Evolutionary conservation across 176 grass and related monocot species (phyloP).

Genomic region (Saccharum spontaneum): DNA sequence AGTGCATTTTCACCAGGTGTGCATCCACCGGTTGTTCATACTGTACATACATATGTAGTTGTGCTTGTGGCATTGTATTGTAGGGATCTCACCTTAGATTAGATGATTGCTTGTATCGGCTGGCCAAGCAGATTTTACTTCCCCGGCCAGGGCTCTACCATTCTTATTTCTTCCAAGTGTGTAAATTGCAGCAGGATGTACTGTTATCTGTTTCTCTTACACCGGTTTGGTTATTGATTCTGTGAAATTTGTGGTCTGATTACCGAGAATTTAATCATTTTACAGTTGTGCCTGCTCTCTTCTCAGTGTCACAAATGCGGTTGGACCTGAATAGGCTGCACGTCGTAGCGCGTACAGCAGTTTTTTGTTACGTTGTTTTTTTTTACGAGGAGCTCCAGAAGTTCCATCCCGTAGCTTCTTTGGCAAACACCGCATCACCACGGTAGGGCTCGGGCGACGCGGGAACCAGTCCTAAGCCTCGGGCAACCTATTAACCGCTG

Average conservation of each 20-base stretch:
- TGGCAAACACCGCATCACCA: not conserved
- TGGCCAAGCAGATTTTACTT: constrained; percentile 10
- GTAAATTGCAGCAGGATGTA: constrained; percentile 3
- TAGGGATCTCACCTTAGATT: constrained; percentile 23
- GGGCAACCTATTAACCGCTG: too few relatives aligned
- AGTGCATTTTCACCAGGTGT: not conserved
- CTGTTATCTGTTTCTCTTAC: not conserved
- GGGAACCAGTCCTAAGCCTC: too few relatives aligned
- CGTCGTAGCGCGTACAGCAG: too few relatives aligned
- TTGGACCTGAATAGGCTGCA: not conserved
- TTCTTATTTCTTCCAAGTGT: not conserved
- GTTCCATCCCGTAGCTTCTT: not conserved
- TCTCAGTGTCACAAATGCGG: not conserved
- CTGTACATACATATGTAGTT: constrained; percentile 40
- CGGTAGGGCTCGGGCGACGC: too few relatives aligned
- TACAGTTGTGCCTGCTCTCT: not conserved
- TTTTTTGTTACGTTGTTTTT: not conserved
- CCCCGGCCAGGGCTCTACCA: not conserved
- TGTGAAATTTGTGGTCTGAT: not conserved
- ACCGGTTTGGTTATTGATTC: not conserved
- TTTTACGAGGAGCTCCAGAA: not conserved
- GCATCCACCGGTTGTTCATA: not conserved
- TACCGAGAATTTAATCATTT: not conserved
- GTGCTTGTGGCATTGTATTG: constrained; percentile 17
- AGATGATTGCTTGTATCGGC: not conserved